Percentiles rank a stretch among this genome's conserved stretches.
Evolutionary conservation across 495 filamentous ascomycete species (phyloP).

Genomic region (Hypoxylon fragiforme): DNA sequence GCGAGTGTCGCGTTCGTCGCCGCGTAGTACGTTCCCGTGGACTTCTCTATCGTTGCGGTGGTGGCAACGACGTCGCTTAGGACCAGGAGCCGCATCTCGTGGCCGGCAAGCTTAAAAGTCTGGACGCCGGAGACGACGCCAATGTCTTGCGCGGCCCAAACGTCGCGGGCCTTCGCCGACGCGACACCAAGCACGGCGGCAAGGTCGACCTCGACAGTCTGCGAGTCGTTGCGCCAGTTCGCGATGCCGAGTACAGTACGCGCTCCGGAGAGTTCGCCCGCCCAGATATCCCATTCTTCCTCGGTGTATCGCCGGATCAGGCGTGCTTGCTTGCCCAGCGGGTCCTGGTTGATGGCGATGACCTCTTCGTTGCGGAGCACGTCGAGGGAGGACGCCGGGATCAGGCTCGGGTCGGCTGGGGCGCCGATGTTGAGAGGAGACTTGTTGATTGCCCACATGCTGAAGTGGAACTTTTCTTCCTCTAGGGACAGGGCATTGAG

Average conservation of each 20-base stretch:
- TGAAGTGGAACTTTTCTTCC: slow-evolving; percentile 59
- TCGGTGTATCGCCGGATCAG: slow-evolving; percentile 39
- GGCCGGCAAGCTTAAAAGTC: slow-evolving; percentile 41
- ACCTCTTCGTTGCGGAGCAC: slow-evolving; percentile 55
- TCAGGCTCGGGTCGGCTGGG: slow-evolving; percentile 45
- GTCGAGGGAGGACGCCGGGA: slow-evolving; percentile 39
- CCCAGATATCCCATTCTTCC: slow-evolving; percentile 54
- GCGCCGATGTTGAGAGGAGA: slow-evolving; percentile 58
- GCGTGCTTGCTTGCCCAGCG: slow-evolving; percentile 49
- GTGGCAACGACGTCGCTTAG: slow-evolving; percentile 39
- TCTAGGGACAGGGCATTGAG: slow-evolving; percentile 36
- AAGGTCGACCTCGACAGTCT: slow-evolving; percentile 45
- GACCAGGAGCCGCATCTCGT: slow-evolving; percentile 51
- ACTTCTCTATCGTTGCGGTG: slow-evolving; percentile 37
- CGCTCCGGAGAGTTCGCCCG: slow-evolving; percentile 46
- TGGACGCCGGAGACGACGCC: slow-evolving; percentile 45
- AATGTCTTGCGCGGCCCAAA: slow-evolving; percentile 44
- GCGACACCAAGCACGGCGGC: slow-evolving; percentile 46
- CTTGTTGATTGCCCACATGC: slow-evolving; percentile 61
- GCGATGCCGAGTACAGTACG: slow-evolving; percentile 48
- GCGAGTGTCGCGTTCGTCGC: slow-evolving; percentile 41
- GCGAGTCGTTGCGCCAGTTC: slow-evolving; percentile 48
- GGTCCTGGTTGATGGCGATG: slow-evolving; percentile 58
- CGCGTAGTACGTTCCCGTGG: slow-evolving; percentile 44
- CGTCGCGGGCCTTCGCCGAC: slow-evolving; percentile 44